phyloP scores from a whole-genome alignment of 495 filamentous ascomycete genomes.

The Ramalina intermedia region DNA sequence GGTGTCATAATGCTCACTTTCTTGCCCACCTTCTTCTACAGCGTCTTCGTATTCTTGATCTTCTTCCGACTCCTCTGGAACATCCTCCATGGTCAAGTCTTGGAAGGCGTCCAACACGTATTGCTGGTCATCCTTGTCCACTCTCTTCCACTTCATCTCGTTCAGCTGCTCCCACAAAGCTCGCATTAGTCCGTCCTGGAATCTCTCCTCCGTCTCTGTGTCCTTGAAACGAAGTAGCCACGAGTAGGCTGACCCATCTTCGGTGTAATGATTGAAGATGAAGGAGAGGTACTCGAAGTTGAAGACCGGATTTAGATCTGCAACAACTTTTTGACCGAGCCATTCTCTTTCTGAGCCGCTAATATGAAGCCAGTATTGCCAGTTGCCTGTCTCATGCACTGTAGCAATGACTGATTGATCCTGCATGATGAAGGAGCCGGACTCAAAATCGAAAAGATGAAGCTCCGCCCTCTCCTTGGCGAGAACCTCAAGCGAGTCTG shows the following conservation, averaged over 20 bases:
- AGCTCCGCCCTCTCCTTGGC: conserved; percentile 66
- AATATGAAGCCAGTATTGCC: conserved; percentile 95
- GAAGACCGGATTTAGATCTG: conserved; percentile 95
- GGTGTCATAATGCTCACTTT: conserved; percentile 72
- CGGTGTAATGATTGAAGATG: conserved; percentile 92
- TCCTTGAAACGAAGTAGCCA: conserved; percentile 92
- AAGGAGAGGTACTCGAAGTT: conserved; percentile 97
- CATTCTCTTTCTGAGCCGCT: conserved; percentile 63
- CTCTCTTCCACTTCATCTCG: conserved; percentile 83
- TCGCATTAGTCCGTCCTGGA: conserved; percentile 89
- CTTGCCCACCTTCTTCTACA: conserved; percentile 44
- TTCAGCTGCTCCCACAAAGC: conserved; percentile 96
- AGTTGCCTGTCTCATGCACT: conserved; percentile 75
- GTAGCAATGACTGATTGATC: conserved; percentile 59
- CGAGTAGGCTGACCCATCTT: conserved; percentile 82
- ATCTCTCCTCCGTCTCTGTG: conserved; percentile 60
- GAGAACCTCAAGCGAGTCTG: conserved; percentile 58
- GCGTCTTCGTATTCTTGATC: conserved; percentile 51
- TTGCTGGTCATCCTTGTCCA: conserved; percentile 80
- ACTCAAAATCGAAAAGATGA: conserved; percentile 82
- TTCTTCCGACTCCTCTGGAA: conserved; percentile 36
- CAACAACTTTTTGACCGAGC: conserved; percentile 72
- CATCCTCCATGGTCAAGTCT: conserved; percentile 84
- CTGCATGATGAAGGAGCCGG: conserved; percentile 70
- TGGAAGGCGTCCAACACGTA: conserved; percentile 95